phyloP scores from a whole-genome alignment of 1,139 yeast genomes.

The Lodderomyces jiufengensis region DNA sequence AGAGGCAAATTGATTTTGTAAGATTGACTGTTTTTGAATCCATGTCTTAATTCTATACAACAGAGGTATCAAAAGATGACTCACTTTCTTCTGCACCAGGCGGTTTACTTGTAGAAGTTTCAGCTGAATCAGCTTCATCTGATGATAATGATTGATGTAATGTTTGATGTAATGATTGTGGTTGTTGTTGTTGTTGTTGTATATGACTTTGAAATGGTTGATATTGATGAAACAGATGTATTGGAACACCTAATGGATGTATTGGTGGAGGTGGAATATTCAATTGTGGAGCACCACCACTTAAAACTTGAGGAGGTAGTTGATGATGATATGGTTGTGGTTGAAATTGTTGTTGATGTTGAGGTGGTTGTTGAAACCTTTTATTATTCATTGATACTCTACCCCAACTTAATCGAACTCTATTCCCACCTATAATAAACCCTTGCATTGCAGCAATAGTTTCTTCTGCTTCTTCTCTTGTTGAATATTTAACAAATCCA shows the following conservation, averaged over 20 bases:
- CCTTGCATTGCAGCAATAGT: slow-evolving; percentile 94
- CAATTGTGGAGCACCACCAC: slow-evolving; percentile 6
- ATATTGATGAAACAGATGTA: not conserved
- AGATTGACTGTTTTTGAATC: too few species aligned
- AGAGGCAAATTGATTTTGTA: too few species aligned
- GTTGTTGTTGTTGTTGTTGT: slow-evolving; percentile 1
- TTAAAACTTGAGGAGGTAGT: slow-evolving; percentile 3
- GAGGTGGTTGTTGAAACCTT: slow-evolving; percentile 21
- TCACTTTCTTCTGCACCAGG: slow-evolving; percentile 1
- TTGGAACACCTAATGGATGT: not conserved
- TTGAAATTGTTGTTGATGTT: slow-evolving; percentile 21
- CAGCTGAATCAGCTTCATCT: slow-evolving; percentile 8
- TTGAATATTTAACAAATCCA: slow-evolving; percentile 83
- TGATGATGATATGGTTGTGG: slow-evolving; percentile 10
- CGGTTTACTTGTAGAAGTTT: slow-evolving; percentile 8
- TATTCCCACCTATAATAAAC: slow-evolving; percentile 78
- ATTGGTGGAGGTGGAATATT: slow-evolving; percentile 9
- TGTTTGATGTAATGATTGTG: not conserved
- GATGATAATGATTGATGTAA: not conserved
- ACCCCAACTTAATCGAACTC: slow-evolving; percentile 91
- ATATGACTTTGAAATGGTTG: not conserved
- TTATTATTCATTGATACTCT: slow-evolving; percentile 43
- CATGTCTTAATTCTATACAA: too few species aligned
- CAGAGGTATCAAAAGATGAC: too few species aligned
- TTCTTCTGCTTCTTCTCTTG: slow-evolving; percentile 80